Base-by-base conservation (phyloP, 768 basidiomycete species). In the Astraeus odoratus region DNA sequence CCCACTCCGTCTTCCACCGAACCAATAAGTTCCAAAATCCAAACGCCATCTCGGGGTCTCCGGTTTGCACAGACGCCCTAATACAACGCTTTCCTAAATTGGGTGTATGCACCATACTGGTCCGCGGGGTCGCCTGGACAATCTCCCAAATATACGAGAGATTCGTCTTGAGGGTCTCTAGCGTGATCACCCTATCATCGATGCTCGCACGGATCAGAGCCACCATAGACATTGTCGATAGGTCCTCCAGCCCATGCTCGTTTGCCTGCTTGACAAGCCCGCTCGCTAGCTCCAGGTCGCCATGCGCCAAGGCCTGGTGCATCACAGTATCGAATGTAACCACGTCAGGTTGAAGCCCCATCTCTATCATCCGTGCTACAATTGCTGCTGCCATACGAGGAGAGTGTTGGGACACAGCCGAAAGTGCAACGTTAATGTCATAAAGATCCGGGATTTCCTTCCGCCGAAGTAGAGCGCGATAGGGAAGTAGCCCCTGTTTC, bases 341-440 rank as follows among this genome's bases (percentile, higher is more conserved):
- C 18, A 60, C 63, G 55, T 80, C 75, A 1, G 81, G 81, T 30
- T 53, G 55, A 23, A 82, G 48, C 15, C 79, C 77, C 20, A 54
- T 52, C 13, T 61, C 52, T 1, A 65, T 52, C 78, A 86, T 83
- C 25, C 68, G 67, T 44, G 67, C 54, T n/a, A 86, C 57, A 53
- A 80, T 65, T 15, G 49, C 53, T 18, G 63, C 65, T 1, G 78
- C 85, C 13, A 54, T 54, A 9, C 62, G 61, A 18, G 81, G 75
- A 34, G 73, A 63, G 49, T 71, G 58, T 46, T 69, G 65, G 22
- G 81, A 75, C 42, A 84, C 59, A 8, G 72, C 75, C 3, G 69
- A 67, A 44, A 87, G 68, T 31, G 71, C 72, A 39, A 87, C 75
- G 53, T 84, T 85, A 40, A 83, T 64, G 55, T 87, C 85, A 55